Percentiles rank a stretch among this genome's conserved stretches.
Evolutionary conservation across 805 yeast genomes (phyloP).

Genomic region (Danielia reshetovae): DNA sequence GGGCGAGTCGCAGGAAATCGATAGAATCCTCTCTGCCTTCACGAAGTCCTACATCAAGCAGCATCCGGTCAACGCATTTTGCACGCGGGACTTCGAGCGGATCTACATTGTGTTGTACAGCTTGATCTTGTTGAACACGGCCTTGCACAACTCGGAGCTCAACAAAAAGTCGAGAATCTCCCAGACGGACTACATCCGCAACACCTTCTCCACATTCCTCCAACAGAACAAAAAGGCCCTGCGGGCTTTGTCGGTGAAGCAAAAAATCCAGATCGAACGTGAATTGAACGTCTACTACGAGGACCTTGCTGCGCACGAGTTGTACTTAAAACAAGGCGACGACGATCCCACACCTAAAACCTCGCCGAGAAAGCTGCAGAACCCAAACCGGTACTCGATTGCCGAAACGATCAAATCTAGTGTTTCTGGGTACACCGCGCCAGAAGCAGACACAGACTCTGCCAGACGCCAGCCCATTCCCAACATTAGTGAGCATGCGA

Average conservation of each 20-base stretch:
- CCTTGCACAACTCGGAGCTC: constrained; percentile 55
- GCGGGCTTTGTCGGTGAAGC: constrained; percentile 30
- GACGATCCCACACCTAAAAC: constrained; percentile 5
- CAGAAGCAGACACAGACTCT: neutral
- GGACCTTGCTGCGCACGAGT: constrained; percentile 35
- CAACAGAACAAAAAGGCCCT: constrained; percentile 30
- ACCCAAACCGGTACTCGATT: constrained; percentile 16
- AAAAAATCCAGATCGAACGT: constrained; percentile 41
- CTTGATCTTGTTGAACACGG: constrained; percentile 70
- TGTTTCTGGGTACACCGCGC: constrained; percentile 2
- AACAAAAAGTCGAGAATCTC: constrained; percentile 35
- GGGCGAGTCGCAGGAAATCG: constrained; percentile 82
- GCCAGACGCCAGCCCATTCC: neutral
- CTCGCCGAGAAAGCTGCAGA: constrained; percentile 1
- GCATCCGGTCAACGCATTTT: constrained; percentile 47
- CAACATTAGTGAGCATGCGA: constrained; percentile 1
- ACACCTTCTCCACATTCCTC: constrained; percentile 39
- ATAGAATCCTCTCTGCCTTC: constrained; percentile 65
- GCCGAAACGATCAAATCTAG: constrained; percentile 18
- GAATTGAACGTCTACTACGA: constrained; percentile 45
- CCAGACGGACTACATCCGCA: constrained; percentile 38
- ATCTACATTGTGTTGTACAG: constrained; percentile 71
- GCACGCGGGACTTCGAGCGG: constrained; percentile 48
- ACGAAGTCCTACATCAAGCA: constrained; percentile 57
- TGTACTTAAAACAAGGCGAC: constrained; percentile 33